Evolutionary conservation across 371 early-diverging fungal genomes (phyloP), one percentile per base, ranked within the genome.

Genomic region (Entomophthora muscae): DNA sequence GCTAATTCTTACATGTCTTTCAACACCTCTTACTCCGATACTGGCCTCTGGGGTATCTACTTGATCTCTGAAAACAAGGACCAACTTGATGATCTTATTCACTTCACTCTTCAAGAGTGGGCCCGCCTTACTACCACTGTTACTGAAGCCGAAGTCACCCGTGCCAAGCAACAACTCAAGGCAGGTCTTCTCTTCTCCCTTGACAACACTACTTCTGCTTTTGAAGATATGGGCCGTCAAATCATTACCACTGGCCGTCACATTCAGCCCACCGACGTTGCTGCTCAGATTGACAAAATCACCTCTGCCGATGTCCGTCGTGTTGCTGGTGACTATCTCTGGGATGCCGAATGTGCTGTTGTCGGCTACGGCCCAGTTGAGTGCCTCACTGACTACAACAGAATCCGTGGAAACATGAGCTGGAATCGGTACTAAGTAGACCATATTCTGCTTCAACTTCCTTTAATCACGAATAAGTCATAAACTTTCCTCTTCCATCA

Each of bases 141-240:
- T 52, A 89, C 91, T n/a, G 88, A 88, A 53, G 86, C 81, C 65
- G 98, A 96, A 77, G 90, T 98, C 17, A 89, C 90, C 75, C 88
- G 94, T 65, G 96, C 97, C 68, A 96, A 96, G 79, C 93, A 93
- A 77, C 95, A 95, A 77, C 84, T 98, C 71, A 98, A 95, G 82
- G 90, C 96, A 1, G 79, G 88, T 30, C 78, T 96, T 26, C 78
- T 96, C 28, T 78, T 95, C 52, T 78, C 85, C 67, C 76, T 96
- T 63, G 96, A 98, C 71, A 93, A 93, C 52, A 93, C 91, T 64
- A 90, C 93, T 0, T 84, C 93, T 29, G 81, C 93, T 66, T 91
- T 92, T 32, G 96, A 98, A 72, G 97, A 98, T 70, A 94, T 98
- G 76, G 97, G 97, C 57, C 86, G 95, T 65, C 98, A 98, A 73